phyloP scores from a whole-genome alignment of 805 yeast genomes.

The Wickerhamomyces tratensis region DNA sequence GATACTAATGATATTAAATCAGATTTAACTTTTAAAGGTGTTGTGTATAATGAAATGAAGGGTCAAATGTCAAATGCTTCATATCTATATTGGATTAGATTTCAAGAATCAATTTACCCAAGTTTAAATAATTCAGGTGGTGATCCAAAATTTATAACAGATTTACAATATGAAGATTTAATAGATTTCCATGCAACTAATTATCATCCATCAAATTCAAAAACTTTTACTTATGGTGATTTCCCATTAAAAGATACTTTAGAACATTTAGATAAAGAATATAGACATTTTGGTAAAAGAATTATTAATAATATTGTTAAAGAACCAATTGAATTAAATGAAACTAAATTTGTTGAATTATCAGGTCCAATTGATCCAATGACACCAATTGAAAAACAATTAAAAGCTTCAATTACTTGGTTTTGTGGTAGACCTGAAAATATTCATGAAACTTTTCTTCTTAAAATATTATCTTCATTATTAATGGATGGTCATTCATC shows the following conservation, averaged over 20 bases:
- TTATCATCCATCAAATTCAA: slow-evolving; percentile 88
- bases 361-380: slow-evolving; percentile 81
- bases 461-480: slow-evolving; percentile 61
- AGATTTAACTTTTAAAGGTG: slow-evolving; percentile 80
- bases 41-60: slow-evolving; percentile 97
- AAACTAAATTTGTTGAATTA: slow-evolving; percentile 25
- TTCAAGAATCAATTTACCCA: slow-evolving; percentile 77
- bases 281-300: slow-evolving; percentile 44
- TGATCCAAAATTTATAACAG: slow-evolving; percentile 75
- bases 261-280: slow-evolving; percentile 40
- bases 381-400: slow-evolving; percentile 56
- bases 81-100: slow-evolving; percentile 76
- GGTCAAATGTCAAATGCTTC: slow-evolving; percentile 90
- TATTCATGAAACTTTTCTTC: slow-evolving; percentile 58
- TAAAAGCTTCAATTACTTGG: slow-evolving; percentile 85
- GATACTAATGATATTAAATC: slow-evolving; percentile 44
- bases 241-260: slow-evolving; percentile 57
- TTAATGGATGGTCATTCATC: slow-evolving; percentile 89
- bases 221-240: slow-evolving; percentile 81
- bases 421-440: slow-evolving; percentile 64
- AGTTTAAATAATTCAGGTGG: slow-evolving; percentile 89
- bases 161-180: slow-evolving; percentile 64
- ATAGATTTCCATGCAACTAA: slow-evolving; percentile 62
- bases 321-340: slow-evolving; percentile 22
- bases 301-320: slow-evolving; percentile 21